Evolutionary conservation across 164 flowering plant species (phyloP), one percentile per base, ranked within the genome.

Genomic region (Chimonanthus praecox): DNA sequence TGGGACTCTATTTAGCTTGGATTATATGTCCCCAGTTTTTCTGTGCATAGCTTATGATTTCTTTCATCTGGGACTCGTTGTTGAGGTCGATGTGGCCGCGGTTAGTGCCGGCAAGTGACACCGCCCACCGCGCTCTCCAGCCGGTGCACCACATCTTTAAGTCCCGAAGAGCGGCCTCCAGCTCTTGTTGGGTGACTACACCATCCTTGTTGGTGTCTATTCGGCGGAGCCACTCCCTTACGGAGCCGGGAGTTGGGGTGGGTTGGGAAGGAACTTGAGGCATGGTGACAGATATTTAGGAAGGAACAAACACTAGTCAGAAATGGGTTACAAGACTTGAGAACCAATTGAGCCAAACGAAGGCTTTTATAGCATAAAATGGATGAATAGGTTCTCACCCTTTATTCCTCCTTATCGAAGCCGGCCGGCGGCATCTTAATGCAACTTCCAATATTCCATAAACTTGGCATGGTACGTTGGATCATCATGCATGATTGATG

Each of bases 181-280:
- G n/a, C 48, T 66, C 68, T 5, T 44, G 48, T 9, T 11, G 43
- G 49, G 47, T 66, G 10, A 44, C 3, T 6, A 11, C 2, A 2
- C 68, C 68, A 43, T 66, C 47, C 13, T 46, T 45, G 68, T 45
- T 44, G 47, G 48, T 66, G 48, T 66, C 68, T 45, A 66, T 66
- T 11, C 47, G 1, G 6, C 15, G 44, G 48, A 66, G 10, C 68
- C 68, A 66, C n/a, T 8, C 48, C 68, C 45, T 66, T 3, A 66
- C 48, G 11, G 11, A 7, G 2, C 1, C 1, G 33, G 33, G 33
- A 1, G 13, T 5, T 13, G 47, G 4, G 13, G 15, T 8, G 11
- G 49, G 4, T 66, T 63, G 44, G 8, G 45, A 43, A 5, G 11
- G 11, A 13, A 13, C n/a, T 54, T 10, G 60, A 54, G 15, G 15